A percentile compares a stretch with the other conserved stretches of the same genome.
These are phyloP conservation scores for Aspergillus heteromorphus DNA, from an alignment of 495 filamentous ascomycete species.

Conservation along the genomic window DNA sequence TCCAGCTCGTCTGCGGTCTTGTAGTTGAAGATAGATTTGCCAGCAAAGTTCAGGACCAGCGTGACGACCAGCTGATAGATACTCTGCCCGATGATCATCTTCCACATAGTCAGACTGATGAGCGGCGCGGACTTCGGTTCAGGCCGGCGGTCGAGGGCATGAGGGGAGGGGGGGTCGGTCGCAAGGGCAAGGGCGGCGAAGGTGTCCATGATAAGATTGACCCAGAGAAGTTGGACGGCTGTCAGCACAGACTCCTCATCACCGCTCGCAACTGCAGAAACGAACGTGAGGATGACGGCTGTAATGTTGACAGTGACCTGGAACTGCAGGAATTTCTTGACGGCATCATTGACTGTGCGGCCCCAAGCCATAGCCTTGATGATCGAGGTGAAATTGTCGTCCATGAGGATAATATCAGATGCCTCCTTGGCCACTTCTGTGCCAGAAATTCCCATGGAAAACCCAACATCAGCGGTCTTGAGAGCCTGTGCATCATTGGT, in stretches of 20 bases:
- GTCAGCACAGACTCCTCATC: slow-evolving; percentile 70
- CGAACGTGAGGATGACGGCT: slow-evolving; percentile 76
- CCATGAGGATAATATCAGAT: slow-evolving; percentile 90
- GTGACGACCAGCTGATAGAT: slow-evolving; percentile 80
- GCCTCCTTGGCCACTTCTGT: slow-evolving; percentile 93
- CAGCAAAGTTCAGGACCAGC: slow-evolving; percentile 71
- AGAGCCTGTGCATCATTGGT: slow-evolving; percentile 89
- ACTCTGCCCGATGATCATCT: slow-evolving; percentile 85
- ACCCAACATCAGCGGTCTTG: slow-evolving; percentile 82
- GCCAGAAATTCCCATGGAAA: slow-evolving; percentile 87
- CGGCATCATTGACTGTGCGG: slow-evolving; percentile 79
- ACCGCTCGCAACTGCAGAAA: slow-evolving; percentile 65
- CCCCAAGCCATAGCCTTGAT: slow-evolving; percentile 87
- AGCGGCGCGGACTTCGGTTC: slow-evolving; percentile 72
- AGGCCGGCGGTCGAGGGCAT: slow-evolving; percentile 67
- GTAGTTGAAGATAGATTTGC: slow-evolving; percentile 58
- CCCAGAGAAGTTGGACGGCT: slow-evolving; percentile 84
- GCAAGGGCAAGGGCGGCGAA: slow-evolving; percentile 89
- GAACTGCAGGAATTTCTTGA: slow-evolving; percentile 90
- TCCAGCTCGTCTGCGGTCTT: slow-evolving; percentile 8
- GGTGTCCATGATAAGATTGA: slow-evolving; percentile 95
- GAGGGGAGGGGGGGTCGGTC: slow-evolving; percentile 70
- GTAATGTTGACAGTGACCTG: slow-evolving; percentile 92
- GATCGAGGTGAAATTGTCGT: slow-evolving; percentile 89
- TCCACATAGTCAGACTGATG: slow-evolving; percentile 83